Percentiles rank a stretch among this genome's conserved stretches.
Conservation (phyloP, 768 basidiomycete species). For the Pisolithus sp. region DNA sequence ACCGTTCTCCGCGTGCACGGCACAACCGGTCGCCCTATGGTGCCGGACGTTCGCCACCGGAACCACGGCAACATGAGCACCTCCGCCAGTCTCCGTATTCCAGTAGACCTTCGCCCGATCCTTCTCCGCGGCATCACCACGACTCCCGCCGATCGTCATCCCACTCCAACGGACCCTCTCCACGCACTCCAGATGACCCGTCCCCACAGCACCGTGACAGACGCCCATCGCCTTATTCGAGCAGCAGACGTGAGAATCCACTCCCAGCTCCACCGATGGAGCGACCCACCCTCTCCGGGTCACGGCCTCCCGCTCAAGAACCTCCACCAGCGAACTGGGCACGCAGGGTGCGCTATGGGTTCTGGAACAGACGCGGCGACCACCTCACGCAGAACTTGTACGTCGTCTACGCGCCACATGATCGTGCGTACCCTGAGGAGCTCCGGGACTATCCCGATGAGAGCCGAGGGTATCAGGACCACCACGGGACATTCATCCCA, state of each 20-base stretch:
- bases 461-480: constrained; percentile 50
- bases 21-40: constrained; percentile 19
- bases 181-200: not conserved
- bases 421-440: constrained; percentile 52
- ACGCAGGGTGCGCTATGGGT: constrained; percentile 45
- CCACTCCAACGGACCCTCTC: not conserved
- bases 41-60: constrained; percentile 13
- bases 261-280: constrained; percentile 26
- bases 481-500: constrained; percentile 36
- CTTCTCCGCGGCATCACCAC: not conserved
- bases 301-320: constrained; percentile 23
- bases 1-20: constrained; percentile 25
- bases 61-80: constrained; percentile 20
- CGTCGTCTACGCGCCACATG: constrained; percentile 61
- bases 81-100: constrained; percentile 16
- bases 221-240: not conserved
- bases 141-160: not conserved
- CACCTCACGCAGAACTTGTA: constrained; percentile 50
- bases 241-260: constrained; percentile 20
- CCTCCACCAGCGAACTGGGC: constrained; percentile 25
- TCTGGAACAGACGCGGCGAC: constrained; percentile 75
- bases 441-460: constrained; percentile 53
- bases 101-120: constrained; percentile 1
- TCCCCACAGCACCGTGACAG: not conserved
- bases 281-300: constrained; percentile 15